Conservation (phyloP, 768 basidiomycete species). For the Coprinellus micaceus region DNA sequence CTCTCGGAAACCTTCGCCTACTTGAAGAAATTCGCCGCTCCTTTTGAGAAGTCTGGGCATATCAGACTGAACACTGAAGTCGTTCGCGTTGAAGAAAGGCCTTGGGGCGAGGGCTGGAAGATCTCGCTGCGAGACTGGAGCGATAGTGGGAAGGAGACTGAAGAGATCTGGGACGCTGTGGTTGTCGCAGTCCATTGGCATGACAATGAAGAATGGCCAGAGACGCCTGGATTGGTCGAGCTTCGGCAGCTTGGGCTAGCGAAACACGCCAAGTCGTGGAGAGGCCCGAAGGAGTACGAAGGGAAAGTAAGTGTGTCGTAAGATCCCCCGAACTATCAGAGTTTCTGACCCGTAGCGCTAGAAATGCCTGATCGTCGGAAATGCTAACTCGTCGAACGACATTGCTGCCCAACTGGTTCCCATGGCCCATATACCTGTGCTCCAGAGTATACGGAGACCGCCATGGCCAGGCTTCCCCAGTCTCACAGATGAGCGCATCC, state of each 20-base stretch:
- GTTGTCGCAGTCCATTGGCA: conserved; percentile 46
- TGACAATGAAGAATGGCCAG: conserved; percentile 43
- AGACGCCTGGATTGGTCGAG: conserved; percentile 39
- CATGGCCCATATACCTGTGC: conserved; percentile 37
- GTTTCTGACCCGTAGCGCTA: background rate
- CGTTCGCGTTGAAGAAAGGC: conserved; percentile 32
- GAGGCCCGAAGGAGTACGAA: conserved; percentile 35
- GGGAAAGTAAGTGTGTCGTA: conserved; percentile 27
- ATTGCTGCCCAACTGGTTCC: conserved; percentile 43
- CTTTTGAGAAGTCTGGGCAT: conserved; percentile 25
- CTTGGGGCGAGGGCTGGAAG: conserved; percentile 32
- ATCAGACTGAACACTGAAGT: conserved; percentile 44
- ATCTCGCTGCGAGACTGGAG: conserved; percentile 37
- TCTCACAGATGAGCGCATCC: conserved; percentile 41
- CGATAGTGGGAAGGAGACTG: conserved; percentile 16
- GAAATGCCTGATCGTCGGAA: conserved; percentile 41
- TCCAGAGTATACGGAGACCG: conserved; percentile 43
- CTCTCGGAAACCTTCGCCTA: conserved; percentile 36
- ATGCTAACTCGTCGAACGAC: conserved; percentile 52
- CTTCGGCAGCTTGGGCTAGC: conserved; percentile 30
- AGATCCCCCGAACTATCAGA: background rate
- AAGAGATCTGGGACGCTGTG: conserved; percentile 47
- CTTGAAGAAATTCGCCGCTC: conserved; percentile 32
- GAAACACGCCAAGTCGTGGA: conserved; percentile 41
- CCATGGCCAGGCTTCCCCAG: conserved; percentile 35